Base-by-base conservation (phyloP, 2,329 filamentous ascomycete species). In the Claviceps paspali region DNA sequence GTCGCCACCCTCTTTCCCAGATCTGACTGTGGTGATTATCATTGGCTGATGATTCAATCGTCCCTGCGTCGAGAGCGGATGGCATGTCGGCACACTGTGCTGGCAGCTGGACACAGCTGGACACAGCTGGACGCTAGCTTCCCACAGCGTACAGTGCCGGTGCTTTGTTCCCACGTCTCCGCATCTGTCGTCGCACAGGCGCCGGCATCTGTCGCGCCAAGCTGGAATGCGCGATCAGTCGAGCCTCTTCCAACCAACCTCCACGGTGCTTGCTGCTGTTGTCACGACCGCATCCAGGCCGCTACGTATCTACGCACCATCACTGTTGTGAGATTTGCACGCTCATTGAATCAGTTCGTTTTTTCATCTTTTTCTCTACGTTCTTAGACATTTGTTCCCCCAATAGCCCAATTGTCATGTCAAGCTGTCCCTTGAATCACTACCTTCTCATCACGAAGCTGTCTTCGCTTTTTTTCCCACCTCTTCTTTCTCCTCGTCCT, bases 271-370 rank as follows among this genome's bases (percentile, higher is more conserved):
- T 35, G 36, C 29, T 36, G 36, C 32, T 36, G 36, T 37, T 39
- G 35, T 24, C 19, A 29, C 23, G 9, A 35, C 28, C 21, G 31
- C 32, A n/a, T 23, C 30, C 18, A 27, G 29, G 36, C 33, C 38
- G 44, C 29, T 40, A 44, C 39, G 43, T 43, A 34, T 43, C 46
- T 45, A 45, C 44, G 43, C 47, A 39, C 43, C 49, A 43, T 40
- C 41, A 21, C 42, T 33, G 41, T 46, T 33, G 29, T 45, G 41
- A 41, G 44, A 45, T 46, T 47, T 45, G 47, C 47, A 31, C 33
- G 47, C 46, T 53, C 48, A 40, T 53, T 48, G 47, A 50, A 48
- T 43, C 44, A 57, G 56, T 59, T 57, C 52, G 56, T 59, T 41
- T 19, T 38, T 37, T 45, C 40, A n/a, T n/a, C 40, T 35, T 40